A percentile compares a stretch with the other conserved stretches of the same genome.
Conservation (phyloP, 2,329 filamentous ascomycete species). For the Aspergillus chevalieri region DNA sequence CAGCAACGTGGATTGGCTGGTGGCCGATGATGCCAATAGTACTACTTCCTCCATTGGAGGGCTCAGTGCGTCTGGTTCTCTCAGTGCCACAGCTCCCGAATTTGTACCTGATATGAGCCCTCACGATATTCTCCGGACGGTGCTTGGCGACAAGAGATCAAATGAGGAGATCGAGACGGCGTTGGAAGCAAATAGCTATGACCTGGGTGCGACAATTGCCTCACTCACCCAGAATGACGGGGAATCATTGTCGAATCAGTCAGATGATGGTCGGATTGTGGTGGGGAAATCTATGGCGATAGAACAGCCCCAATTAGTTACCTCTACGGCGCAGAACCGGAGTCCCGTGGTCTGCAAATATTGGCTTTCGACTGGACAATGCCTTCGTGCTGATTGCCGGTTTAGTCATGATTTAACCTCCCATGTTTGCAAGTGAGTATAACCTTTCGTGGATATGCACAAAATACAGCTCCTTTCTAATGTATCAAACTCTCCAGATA, state of each 20-base stretch:
- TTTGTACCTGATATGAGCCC: conserved; percentile 89
- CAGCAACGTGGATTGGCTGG: conserved; percentile 86
- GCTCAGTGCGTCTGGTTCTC: conserved; percentile 58
- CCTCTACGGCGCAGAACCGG: conserved; percentile 69
- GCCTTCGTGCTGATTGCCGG: conserved; percentile 87
- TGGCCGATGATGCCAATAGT: conserved; percentile 76
- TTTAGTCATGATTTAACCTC: conserved; percentile 96
- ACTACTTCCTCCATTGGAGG: conserved; percentile 72
- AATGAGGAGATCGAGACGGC: conserved; percentile 95
- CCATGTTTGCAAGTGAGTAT: conserved; percentile 91
- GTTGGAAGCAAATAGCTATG: conserved; percentile 81
- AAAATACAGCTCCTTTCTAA: neutral
- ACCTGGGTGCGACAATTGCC: conserved; percentile 84
- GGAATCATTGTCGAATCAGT: conserved; percentile 44
- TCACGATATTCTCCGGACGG: conserved; percentile 94
- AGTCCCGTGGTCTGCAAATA: conserved; percentile 94
- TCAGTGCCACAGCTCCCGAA: conserved; percentile 79
- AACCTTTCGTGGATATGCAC: neutral
- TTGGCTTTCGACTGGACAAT: conserved; percentile 91
- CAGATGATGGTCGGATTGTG: conserved; percentile 60
- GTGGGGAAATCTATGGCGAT: conserved; percentile 87
- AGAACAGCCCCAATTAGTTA: conserved; percentile 64
- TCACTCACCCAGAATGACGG: conserved; percentile 72
- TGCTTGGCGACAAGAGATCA: conserved; percentile 78
- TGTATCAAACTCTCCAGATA: conserved; percentile 55